Base-by-base conservation (phyloP, 208 protist genomes). In the Acanthamoeba culbertsoni region DNA sequence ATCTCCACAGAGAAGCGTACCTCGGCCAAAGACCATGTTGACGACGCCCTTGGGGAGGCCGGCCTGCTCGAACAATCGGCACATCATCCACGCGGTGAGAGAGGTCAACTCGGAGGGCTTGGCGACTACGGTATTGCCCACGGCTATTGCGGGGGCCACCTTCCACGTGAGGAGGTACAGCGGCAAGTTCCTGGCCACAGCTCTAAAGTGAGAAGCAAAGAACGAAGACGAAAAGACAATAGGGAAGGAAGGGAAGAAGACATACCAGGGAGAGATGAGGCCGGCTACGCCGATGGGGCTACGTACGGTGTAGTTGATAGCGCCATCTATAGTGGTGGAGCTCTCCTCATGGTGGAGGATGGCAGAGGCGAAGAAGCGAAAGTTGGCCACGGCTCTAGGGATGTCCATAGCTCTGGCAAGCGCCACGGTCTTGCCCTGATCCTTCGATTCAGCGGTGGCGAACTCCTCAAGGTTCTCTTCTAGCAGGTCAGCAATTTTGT, bases 111-210 rank as follows among this genome's bases (percentile, higher is more conserved):
- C 97, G 33, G 91, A 96, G 42, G 97, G 97, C 88, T 98, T 98
- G 45, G 82, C 88, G 31, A 98, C 96, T 28, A 94, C 86, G 8
- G 95, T 96, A 62, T 95, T 95, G 53, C 94, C 94, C 12, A 51
- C 31, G 18, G 82, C 94, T 8, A 97, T 86, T 6, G 96, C 96
- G 28, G 97, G 97, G 18, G 97, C 97, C 43, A 98, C 94, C 84
- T 98, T 98, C 96, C 96, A 98, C n/a, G 96, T 96, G n/a, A 97
- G 62, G 8, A 98, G 73, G 48, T 98, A 98, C 46, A 98, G 51
- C 33, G 97, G 97, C 4, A 98, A 86, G 89, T 97, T 97, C 95
- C 88, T 92, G 42, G 0, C 57, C 20, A 12, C 23, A 18, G 57
- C 20, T 33, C 57, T 65, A 20, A 0, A 86, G 55, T 51, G 1